Percentiles rank a stretch among this genome's conserved stretches.
Evolutionary conservation across 768 basidiomycete species (phyloP).

Genomic region (Leucogyrophana mollusca): DNA sequence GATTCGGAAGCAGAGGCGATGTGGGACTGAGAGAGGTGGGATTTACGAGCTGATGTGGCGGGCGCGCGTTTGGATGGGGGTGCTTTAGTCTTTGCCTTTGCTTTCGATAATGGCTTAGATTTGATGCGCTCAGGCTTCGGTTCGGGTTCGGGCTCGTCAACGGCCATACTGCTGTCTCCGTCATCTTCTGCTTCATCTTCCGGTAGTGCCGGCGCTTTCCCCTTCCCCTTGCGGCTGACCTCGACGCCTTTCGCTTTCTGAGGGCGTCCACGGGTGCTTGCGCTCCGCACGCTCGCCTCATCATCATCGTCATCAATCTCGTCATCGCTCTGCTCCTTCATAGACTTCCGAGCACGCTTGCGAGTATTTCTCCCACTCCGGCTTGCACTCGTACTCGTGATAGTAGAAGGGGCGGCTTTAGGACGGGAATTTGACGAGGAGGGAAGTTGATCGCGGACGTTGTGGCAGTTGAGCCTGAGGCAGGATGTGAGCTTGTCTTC

Average conservation of each 20-base stretch:
- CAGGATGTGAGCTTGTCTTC: constrained; percentile 73
- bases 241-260: constrained; percentile 10
- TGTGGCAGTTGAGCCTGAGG: constrained; percentile 51
- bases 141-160: constrained; percentile 14
- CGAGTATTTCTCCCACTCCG: constrained; percentile 10
- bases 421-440: background rate
- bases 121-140: constrained; percentile 13
- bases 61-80: no score
- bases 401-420: constrained; percentile 13
- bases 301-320: constrained; percentile 15
- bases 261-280: constrained; percentile 2
- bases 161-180: no score
- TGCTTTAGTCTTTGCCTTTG: constrained; percentile 12
- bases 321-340: constrained; percentile 16
- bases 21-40: no score
- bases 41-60: no score
- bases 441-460: constrained; percentile 27
- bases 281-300: constrained; percentile 7
- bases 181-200: no score
- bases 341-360: constrained; percentile 23
- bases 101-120: constrained; percentile 1
- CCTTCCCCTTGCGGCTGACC: no score
- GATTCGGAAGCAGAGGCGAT: no score
- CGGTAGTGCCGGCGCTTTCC: no score
- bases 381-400: constrained; percentile 15